These are phyloP conservation scores for Barnettozyma hawaiiensis DNA, from an alignment of 1,139 yeast genomes.

Conservation along the genomic window DNA sequence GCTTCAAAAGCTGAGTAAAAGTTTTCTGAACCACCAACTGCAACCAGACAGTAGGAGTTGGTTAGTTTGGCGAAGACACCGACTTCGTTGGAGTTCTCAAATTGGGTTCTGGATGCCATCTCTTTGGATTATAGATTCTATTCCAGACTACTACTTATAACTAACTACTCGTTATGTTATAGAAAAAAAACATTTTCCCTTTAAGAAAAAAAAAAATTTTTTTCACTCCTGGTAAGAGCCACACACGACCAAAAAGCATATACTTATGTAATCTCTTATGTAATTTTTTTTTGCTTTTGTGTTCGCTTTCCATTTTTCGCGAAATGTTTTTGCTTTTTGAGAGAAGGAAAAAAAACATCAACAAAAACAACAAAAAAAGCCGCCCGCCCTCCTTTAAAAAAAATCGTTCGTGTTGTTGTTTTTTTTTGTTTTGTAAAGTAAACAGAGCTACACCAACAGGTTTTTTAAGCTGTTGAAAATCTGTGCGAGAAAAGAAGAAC, in stretches of 20 bases:
- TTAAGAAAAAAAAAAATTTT: background rate
- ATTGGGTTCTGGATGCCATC: constrained; percentile 59
- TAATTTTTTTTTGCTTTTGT: background rate
- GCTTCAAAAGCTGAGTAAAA: constrained; percentile 97
- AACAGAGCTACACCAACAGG: background rate
- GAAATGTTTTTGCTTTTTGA: background rate
- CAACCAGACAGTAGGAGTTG: constrained; percentile 92
- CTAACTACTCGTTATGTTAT: too few relatives aligned
- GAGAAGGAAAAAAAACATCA: background rate
- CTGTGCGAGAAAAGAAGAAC: background rate
- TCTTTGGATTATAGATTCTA: too few relatives aligned
- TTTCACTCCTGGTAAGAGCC: background rate
- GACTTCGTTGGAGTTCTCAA: constrained; percentile 96
- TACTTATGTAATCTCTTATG: background rate
- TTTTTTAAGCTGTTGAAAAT: background rate
- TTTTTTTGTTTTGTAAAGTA: constrained; percentile 1
- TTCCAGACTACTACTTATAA: too few relatives aligned
- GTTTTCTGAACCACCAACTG: constrained; percentile 97
- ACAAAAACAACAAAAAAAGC: background rate
- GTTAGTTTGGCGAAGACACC: constrained; percentile 97
- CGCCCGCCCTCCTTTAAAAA: too few relatives aligned
- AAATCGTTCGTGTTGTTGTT: too few relatives aligned
- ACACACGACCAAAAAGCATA: background rate
- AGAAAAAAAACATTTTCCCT: too few relatives aligned
- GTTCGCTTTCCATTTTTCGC: too few relatives aligned